Percentiles rank a stretch among this genome's conserved stretches.
Conservation (phyloP, 225 moss, liverwort and hornwort genomes). For the Pseudoscleropodium purum region DNA sequence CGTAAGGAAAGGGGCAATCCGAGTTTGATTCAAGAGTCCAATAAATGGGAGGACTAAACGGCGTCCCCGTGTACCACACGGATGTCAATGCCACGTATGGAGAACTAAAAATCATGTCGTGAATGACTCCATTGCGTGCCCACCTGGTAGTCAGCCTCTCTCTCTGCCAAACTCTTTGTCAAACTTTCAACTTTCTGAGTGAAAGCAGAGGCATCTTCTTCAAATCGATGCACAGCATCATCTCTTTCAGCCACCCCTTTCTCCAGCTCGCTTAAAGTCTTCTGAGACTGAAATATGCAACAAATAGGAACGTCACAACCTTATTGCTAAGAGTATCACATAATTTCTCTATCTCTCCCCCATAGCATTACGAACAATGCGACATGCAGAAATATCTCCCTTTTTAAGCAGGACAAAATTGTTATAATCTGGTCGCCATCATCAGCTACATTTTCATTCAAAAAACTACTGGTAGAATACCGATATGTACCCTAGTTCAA, state of each 20-base stretch:
- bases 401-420: not conserved
- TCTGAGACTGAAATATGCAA: conserved; percentile 34
- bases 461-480: not conserved
- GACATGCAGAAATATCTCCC: not conserved
- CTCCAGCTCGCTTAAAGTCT: conserved; percentile 53
- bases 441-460: not conserved
- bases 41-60: not conserved
- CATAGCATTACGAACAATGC: not conserved
- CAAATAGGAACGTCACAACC: not conserved
- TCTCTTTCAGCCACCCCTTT: conserved; percentile 44
- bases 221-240: conserved; percentile 52
- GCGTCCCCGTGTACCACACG: not conserved
- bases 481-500: not conserved
- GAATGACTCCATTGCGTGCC: not conserved
- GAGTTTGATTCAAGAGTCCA: not conserved
- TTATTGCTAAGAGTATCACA: not conserved
- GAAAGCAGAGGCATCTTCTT: conserved; percentile 53
- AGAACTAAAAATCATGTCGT: not conserved
- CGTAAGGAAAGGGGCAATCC: not conserved
- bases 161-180: conserved; percentile 49
- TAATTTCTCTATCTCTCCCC: not conserved
- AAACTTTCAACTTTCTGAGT: conserved; percentile 63
- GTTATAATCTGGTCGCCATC: not conserved
- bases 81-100: not conserved
- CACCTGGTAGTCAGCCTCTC: conserved; percentile 91